Percentiles rank a stretch among this genome's conserved stretches.
These are phyloP conservation scores for Diaporthe amygdali DNA, from an alignment of 2,329 filamentous ascomycete genomes.

Conservation along the genomic window DNA sequence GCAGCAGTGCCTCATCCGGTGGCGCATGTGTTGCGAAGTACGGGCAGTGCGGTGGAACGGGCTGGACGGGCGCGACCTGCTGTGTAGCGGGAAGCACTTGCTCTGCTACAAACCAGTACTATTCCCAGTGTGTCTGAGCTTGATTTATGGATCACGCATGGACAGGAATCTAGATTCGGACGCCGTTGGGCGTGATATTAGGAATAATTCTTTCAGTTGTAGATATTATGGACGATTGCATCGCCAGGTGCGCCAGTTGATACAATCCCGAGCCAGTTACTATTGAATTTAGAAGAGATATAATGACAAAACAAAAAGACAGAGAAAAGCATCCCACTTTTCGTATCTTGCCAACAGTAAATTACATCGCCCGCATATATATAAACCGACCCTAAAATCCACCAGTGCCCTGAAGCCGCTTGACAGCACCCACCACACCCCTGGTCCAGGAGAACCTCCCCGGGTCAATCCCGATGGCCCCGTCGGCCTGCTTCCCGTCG, in stretches of 20 bases:
- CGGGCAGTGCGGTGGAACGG: slow-evolving; percentile 27
- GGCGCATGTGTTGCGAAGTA: slow-evolving; percentile 18
- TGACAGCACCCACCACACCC: slow-evolving; percentile 61
- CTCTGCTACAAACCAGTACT: slow-evolving; percentile 29
- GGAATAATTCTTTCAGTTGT: neutral
- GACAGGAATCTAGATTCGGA: too few species aligned
- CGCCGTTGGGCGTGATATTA: accelerated
- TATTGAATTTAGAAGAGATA: neutral
- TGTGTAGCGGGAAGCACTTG: slow-evolving; percentile 29
- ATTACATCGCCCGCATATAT: neutral
- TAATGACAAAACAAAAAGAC: neutral
- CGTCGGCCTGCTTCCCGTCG: slow-evolving; percentile 52
- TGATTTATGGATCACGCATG: accelerated
- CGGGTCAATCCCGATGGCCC: slow-evolving; percentile 56
- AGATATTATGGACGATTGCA: neutral
- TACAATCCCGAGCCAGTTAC: neutral
- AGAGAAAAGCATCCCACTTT: too few species aligned
- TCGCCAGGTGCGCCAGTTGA: too few species aligned
- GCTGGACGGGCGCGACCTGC: slow-evolving; percentile 27
- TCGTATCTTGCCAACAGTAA: neutral
- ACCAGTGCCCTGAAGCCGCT: slow-evolving; percentile 61
- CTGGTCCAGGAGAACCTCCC: slow-evolving; percentile 64
- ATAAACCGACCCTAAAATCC: slow-evolving; percentile 46
- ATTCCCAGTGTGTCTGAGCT: slow-evolving; percentile 29
- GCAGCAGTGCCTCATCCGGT: neutral